phyloP scores from a whole-genome alignment of 1,284 basidiomycete species.

The Papiliotrema terrestris region DNA sequence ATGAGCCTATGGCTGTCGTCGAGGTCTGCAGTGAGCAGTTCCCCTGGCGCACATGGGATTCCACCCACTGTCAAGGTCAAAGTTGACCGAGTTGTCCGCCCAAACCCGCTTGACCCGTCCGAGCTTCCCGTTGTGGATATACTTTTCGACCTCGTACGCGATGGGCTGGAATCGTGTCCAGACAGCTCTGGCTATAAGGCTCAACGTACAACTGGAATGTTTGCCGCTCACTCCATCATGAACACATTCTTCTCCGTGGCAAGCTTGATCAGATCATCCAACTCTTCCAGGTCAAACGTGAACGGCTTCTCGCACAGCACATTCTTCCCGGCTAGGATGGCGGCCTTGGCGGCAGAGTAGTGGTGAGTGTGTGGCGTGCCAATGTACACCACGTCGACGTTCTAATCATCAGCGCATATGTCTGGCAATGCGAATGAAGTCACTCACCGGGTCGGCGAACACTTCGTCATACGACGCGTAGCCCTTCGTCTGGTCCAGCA shows the following conservation, averaged over 20 bases:
- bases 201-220: slow-evolving; percentile 38
- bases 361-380: slow-evolving; percentile 85
- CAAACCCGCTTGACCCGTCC: slow-evolving; percentile 50
- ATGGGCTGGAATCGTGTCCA: slow-evolving; percentile 50
- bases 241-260: slow-evolving; percentile 75
- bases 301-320: slow-evolving; percentile 77
- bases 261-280: slow-evolving; percentile 61
- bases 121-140: slow-evolving; percentile 42
- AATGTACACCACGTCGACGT: slow-evolving; percentile 76
- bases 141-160: slow-evolving; percentile 43
- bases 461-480: slow-evolving; percentile 76
- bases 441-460: slow-evolving; percentile 61
- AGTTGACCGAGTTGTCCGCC: slow-evolving; percentile 71
- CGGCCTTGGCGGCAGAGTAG: slow-evolving; percentile 71
- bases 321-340: slow-evolving; percentile 75
- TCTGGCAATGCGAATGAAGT: neutral
- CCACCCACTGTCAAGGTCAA: slow-evolving; percentile 64
- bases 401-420: slow-evolving; percentile 47
- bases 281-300: slow-evolving; percentile 52
- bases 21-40: neutral
- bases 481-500: slow-evolving; percentile 55
- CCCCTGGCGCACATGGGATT: neutral
- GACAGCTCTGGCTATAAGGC: slow-evolving; percentile 31
- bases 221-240: slow-evolving; percentile 86
- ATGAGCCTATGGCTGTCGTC: slow-evolving; percentile 62